Base-by-base conservation (phyloP, 2,329 filamentous ascomycete species). In the Shiraia bambusicola region DNA sequence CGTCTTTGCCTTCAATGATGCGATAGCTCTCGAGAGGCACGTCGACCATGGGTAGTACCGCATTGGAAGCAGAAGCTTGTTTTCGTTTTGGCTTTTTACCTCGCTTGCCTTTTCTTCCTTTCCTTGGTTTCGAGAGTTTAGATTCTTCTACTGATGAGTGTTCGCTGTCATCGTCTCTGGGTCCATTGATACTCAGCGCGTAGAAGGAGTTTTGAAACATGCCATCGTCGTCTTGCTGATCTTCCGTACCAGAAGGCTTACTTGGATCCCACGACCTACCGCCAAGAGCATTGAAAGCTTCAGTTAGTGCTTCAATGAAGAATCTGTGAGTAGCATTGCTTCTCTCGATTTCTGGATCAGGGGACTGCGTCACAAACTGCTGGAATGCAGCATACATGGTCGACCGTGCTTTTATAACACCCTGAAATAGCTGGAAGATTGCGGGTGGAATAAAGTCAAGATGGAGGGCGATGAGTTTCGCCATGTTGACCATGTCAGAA, bases 1-100 rank as follows among this genome's bases (percentile, higher is more conserved):
- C 67, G 14, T 63, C 62, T 2, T 63, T 49, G 34, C 69, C 67
- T 28, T 73, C 65, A 27, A 75, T 70, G 37, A 77, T 70, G 16
- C 64, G 63, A 47, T 72, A 75, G 36, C 65, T 72, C 39, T 76
- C 72, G 14, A 77, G 33, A 0, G 73, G 69, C 3, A 75, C 45
- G n/a, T 72, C 65, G 2, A 69, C 64, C 14, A 69, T 44, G 13
- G 37, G 24, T 12, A 11, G 48, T 4, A 53, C 24, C 29, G 50
- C 43, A 12, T 44, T 54, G 24, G 34, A 31, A 26, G 44, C 28
- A n/a, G 38, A 25, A 5, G 19, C 60, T 49, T 12, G 50, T 55
- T 49, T 48, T 49, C 51, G 60, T 47, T 46, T 59, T 29, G 65
- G 54, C 35, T 36, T 46, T 45, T 54, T 61, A 12, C 43, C 42